Evolutionary conservation across 768 basidiomycete species (phyloP).

Genomic region (Suillus clintonianus): DNA sequence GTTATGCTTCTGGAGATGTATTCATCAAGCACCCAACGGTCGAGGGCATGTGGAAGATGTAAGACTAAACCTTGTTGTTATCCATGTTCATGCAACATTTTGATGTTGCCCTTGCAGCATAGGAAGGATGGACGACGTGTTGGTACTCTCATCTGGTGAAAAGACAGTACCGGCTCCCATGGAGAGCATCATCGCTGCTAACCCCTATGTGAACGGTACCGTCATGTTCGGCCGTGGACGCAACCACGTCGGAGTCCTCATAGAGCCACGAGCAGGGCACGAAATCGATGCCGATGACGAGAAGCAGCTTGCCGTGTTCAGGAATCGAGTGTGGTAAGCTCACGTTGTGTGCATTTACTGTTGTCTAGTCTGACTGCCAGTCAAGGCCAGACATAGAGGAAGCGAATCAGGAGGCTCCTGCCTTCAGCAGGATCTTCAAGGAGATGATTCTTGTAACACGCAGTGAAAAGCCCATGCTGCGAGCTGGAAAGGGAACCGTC

Average conservation of each 20-base stretch:
- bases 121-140: slow-evolving; percentile 39
- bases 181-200: slow-evolving; percentile 28
- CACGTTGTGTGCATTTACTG: not conserved
- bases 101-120: slow-evolving; percentile 27
- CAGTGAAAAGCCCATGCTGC: slow-evolving; percentile 44
- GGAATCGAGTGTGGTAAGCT: slow-evolving; percentile 41
- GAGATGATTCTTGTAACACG: slow-evolving; percentile 52
- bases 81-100: not conserved
- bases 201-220: slow-evolving; percentile 27
- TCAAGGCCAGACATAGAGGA: slow-evolving; percentile 41
- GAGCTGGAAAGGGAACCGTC: slow-evolving; percentile 49
- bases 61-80: not conserved
- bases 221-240: slow-evolving; percentile 44
- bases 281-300: slow-evolving; percentile 33
- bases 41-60: slow-evolving; percentile 46
- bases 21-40: slow-evolving; percentile 46
- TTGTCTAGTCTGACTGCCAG: not conserved
- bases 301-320: slow-evolving; percentile 28
- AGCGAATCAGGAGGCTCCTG: slow-evolving; percentile 41
- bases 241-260: slow-evolving; percentile 28
- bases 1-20: slow-evolving; percentile 47
- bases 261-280: slow-evolving; percentile 34
- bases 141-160: slow-evolving; percentile 33
- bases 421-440: slow-evolving; percentile 48
- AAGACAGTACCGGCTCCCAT: slow-evolving; percentile 37